Evolutionary conservation across 192 early-diverging fungal species (phyloP).

Genomic region (Paraglomus brasilianum): DNA sequence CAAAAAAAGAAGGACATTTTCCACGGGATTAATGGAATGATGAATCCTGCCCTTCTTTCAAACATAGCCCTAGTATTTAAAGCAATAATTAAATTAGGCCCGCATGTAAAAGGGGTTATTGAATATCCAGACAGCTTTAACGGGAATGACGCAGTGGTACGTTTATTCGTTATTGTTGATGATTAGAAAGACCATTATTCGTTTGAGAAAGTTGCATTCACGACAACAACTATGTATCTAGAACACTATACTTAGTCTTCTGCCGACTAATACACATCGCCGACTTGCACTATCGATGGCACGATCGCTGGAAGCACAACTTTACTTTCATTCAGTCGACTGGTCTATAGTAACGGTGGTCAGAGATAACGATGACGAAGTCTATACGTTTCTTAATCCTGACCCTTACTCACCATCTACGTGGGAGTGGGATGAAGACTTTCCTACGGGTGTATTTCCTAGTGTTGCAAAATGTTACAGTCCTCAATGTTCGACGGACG

Average conservation of each 20-base stretch:
- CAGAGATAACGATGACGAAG: conserved; percentile 20
- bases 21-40: not conserved
- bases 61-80: conserved; percentile 28
- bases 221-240: not conserved
- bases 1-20: not conserved
- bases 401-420: not conserved
- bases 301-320: conserved; percentile 29
- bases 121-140: conserved; percentile 32
- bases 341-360: conserved; percentile 21
- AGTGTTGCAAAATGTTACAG: conserved; percentile 29
- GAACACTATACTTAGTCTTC: conserved; percentile 15
- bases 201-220: no score
- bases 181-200: no score
- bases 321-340: conserved; percentile 28
- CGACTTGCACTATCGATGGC: conserved; percentile 26
- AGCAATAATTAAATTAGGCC: conserved; percentile 25
- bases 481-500: conserved; percentile 22
- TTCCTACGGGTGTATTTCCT: conserved; percentile 31
- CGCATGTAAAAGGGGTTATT: conserved; percentile 22
- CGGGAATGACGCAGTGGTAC: conserved; percentile 28
- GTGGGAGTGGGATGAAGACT: conserved; percentile 31
- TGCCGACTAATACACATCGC: not conserved
- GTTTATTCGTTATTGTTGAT: not conserved
- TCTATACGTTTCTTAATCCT: conserved; percentile 23
- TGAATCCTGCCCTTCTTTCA: conserved; percentile 16